A percentile compares a stretch with the other conserved stretches of the same genome.
Evolutionary conservation across 441 rosid genomes (phyloP).

Genomic region (Arabidopsis lyrata): DNA sequence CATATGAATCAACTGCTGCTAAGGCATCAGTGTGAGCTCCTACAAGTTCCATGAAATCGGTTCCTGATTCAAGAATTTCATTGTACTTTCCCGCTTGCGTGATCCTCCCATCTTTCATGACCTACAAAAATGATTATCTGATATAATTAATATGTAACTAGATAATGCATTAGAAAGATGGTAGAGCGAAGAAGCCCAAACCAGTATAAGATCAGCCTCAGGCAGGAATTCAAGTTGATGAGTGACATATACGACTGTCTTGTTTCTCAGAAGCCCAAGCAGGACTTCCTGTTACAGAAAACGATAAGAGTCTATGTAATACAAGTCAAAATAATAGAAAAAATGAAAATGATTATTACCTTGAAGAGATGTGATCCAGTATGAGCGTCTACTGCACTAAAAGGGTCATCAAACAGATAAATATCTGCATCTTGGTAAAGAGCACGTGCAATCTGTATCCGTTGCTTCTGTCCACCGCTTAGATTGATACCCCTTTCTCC

Average conservation of each 20-base stretch:
- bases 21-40: conserved; percentile 81
- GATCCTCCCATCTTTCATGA: conserved; percentile 88
- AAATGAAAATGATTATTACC: conserved; percentile 47
- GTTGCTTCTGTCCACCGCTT: conserved; percentile 94
- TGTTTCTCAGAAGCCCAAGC: conserved; percentile 45
- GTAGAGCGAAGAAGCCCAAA: conserved; percentile 31
- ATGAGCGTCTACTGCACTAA: conserved; percentile 93
- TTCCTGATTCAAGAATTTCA: conserved; percentile 71
- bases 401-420: conserved; percentile 88
- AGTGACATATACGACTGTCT: conserved; percentile 56
- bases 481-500: conserved; percentile 92
- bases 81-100: conserved; percentile 82
- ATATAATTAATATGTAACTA: not conserved
- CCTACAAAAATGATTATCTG: conserved; percentile 51
- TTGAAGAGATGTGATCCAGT: conserved; percentile 86
- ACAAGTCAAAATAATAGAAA: conserved; percentile 20
- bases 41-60: conserved; percentile 86
- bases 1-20: conserved; percentile 55
- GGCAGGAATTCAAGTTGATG: conserved; percentile 62
- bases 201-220: conserved; percentile 56
- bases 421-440: conserved; percentile 83
- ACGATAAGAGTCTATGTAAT: not conserved
- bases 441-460: conserved; percentile 89
- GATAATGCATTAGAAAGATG: conserved; percentile 8
- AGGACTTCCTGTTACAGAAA: conserved; percentile 50